These are phyloP conservation scores for Xylaria acuta DNA, from an alignment of 495 filamentous ascomycete species.

Conservation along the genomic window DNA sequence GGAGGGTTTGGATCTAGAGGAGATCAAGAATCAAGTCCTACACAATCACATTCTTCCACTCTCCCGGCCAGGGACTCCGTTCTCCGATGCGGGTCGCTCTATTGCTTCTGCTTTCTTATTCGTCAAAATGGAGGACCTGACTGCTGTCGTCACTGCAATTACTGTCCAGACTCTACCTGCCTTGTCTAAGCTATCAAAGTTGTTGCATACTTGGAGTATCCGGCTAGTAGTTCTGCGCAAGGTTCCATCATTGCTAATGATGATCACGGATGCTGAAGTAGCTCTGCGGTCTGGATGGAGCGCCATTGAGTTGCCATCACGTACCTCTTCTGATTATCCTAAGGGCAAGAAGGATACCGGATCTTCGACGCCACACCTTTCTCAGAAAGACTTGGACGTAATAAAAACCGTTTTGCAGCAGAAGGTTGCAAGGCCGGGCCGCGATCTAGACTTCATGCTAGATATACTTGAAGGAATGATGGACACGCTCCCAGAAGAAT, in stretches of 20 bases:
- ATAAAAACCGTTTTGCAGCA: constrained; percentile 69
- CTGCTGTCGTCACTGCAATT: constrained; percentile 86
- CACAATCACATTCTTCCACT: constrained; percentile 72
- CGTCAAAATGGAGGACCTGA: constrained; percentile 77
- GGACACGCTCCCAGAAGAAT: constrained; percentile 83
- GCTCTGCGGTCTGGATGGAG: constrained; percentile 69
- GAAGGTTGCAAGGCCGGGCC: constrained; percentile 73
- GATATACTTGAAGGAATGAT: constrained; percentile 81
- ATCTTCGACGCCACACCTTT: constrained; percentile 34
- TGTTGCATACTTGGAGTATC: constrained; percentile 77
- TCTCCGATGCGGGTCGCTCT: constrained; percentile 50
- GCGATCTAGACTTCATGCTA: constrained; percentile 79
- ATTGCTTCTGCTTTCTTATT: constrained; percentile 55
- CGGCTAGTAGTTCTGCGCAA: constrained; percentile 75
- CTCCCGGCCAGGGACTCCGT: constrained; percentile 58
- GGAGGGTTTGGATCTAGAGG: constrained; percentile 82
- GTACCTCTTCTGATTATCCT: constrained; percentile 29
- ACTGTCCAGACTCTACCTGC: constrained; percentile 85
- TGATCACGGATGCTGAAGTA: constrained; percentile 66
- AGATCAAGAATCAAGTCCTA: constrained; percentile 87
- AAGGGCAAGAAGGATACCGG: neutral
- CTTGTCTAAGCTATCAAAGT: constrained; percentile 70
- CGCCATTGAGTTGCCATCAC: constrained; percentile 52
- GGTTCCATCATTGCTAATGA: constrained; percentile 70
- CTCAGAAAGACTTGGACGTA: constrained; percentile 62